These are phyloP conservation scores for Vitis riparia DNA, from an alignment of 164 flowering plant species.

Conservation along the genomic window DNA sequence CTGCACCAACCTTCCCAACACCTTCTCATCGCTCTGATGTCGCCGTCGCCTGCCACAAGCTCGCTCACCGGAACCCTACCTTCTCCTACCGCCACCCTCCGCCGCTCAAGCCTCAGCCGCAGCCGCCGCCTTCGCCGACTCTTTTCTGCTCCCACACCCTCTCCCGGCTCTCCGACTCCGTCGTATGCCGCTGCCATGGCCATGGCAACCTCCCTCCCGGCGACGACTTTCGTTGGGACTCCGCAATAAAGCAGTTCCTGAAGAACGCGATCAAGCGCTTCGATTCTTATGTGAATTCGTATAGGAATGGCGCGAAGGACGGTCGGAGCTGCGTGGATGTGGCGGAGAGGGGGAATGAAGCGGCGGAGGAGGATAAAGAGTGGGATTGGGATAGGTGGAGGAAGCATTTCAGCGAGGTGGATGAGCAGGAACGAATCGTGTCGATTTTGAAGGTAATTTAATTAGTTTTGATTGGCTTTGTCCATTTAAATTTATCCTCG, in stretches of 20 bases:
- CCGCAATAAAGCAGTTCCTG: constrained; percentile 40
- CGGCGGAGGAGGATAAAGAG: constrained; percentile 27
- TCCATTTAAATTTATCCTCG: neutral
- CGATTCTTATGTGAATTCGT: constrained; percentile 39
- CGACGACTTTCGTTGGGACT: constrained; percentile 52
- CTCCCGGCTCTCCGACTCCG: constrained; percentile 30
- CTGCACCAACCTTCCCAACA: constrained; percentile 18
- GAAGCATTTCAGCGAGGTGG: constrained; percentile 70
- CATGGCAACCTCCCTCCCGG: constrained; percentile 6
- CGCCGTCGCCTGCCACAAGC: constrained; percentile 13
- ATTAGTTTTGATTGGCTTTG: neutral
- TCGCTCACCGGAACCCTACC: constrained; percentile 19
- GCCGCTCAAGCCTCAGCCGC: constrained; percentile 15
- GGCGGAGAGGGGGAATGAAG: constrained; percentile 10
- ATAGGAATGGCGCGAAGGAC: constrained; percentile 16
- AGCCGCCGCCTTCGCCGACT: constrained; percentile 5
- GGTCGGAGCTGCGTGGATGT: constrained; percentile 1
- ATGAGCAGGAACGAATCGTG: constrained; percentile 67
- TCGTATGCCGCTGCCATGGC: constrained; percentile 42
- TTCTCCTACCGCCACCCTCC: constrained; percentile 10
- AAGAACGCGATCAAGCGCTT: constrained; percentile 37
- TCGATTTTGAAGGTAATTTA: constrained; percentile 68
- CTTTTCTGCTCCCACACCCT: neutral
- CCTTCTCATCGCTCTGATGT: neutral
- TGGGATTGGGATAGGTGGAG: constrained; percentile 98